These are phyloP conservation scores for Plenodomus tracheiphilus DNA, from an alignment of 2,329 filamentous ascomycete species.

Conservation along the genomic window DNA sequence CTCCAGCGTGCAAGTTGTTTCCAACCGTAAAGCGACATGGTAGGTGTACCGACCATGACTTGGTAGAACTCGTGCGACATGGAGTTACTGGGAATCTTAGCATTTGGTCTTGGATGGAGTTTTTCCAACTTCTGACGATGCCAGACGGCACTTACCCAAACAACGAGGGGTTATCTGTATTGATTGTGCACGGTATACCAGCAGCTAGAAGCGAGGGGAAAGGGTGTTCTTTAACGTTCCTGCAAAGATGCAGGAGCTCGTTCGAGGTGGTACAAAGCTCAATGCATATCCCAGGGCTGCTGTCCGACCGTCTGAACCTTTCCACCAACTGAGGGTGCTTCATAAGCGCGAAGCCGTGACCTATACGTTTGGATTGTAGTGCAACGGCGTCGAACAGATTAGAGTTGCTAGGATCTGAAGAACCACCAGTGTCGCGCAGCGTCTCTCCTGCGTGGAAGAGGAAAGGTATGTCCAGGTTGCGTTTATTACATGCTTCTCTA, in stretches of 20 bases:
- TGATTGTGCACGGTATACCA: conserved; percentile 73
- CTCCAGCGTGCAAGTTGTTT: conserved; percentile 61
- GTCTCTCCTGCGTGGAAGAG: conserved; percentile 79
- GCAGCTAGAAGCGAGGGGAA: conserved; percentile 72
- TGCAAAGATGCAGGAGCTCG: conserved; percentile 71
- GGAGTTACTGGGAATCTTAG: conserved; percentile 66
- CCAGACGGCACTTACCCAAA: conserved; percentile 57
- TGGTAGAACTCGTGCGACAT: conserved; percentile 80
- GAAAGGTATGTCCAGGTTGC: conserved; percentile 65
- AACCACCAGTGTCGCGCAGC: conserved; percentile 63
- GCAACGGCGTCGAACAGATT: conserved; percentile 72
- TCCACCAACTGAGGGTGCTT: conserved; percentile 67
- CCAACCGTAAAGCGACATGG: conserved; percentile 71
- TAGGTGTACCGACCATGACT: conserved; percentile 67
- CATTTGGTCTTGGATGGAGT: no score
- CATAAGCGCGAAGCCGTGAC: conserved; percentile 71
- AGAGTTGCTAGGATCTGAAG: conserved; percentile 59
- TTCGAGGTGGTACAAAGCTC: conserved; percentile 79
- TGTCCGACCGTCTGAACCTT: conserved; percentile 54
- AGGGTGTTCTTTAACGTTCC: conserved; percentile 66
- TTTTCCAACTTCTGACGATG: not conserved
- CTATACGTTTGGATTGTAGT: conserved; percentile 69
- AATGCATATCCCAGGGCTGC: conserved; percentile 59
- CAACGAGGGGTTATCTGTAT: conserved; percentile 74
- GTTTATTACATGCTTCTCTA: conserved; percentile 53